Base-by-base conservation (phyloP, 2,329 filamentous ascomycete genomes). In the Botrytis sinoallii region DNA sequence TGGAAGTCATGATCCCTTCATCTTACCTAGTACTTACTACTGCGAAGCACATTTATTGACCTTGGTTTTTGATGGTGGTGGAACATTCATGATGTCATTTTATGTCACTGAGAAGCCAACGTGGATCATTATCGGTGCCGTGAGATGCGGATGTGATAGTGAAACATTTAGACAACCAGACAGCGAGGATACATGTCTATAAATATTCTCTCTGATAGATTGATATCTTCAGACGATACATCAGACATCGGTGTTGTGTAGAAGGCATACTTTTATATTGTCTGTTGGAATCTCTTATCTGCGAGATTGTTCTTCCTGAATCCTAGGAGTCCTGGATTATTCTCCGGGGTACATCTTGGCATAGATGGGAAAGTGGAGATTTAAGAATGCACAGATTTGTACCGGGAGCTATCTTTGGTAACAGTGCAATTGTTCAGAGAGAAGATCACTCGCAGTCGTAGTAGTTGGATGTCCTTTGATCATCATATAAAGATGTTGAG, bases 11-110 rank as follows among this genome's bases (percentile, higher is more conserved):
- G 35, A 68, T 68, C 48, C 4, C 25, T 55, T 68, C 25, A 55
- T 42, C 38, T 55, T 57, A n/a, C 22, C 48, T n/a, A 52, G 46
- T 48, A 40, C 32, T 18, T 67, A 22, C 25, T 55, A n/a, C 57
- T 60, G 22, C 32, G 32, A 22, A 18, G 38, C n/a, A 42, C 2
- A 16, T 55, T 18, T 35, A 42, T 42, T 22, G 35, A 42, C 66
- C 66, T 57, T 68, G 66, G 29, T 68, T 68, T 42, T 68, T 57
- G 65, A 32, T 68, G 66, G 48, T 32, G 25, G 35, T 68, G 66
- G 48, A 57, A 68, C 48, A 57, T 57, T 52, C 48, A 68, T 68
- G 66, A 57, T 68, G 66, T 68, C 66, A 68, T 52, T 55, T 57
- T 40, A 55, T 22, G 46, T 48, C 46, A 48, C 29, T 18, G 65